Evolutionary conservation across 768 basidiomycete species (phyloP), one percentile per base, ranked within the genome.

Genomic region (Hebeloma cylindrosporum): DNA sequence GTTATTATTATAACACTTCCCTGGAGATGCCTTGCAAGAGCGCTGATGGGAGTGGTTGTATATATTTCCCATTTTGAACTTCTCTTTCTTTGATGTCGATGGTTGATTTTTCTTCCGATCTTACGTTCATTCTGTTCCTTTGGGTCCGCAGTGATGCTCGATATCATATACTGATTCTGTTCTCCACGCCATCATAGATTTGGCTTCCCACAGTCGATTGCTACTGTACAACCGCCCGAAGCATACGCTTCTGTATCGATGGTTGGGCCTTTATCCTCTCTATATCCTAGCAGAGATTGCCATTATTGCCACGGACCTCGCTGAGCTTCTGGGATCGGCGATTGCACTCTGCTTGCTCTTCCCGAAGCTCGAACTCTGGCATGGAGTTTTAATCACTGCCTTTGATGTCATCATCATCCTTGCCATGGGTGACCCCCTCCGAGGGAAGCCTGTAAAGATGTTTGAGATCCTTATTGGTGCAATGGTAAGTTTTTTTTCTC

Each of bases 321-420:
- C 88, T 7, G 90, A 93, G 61, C 70, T 93, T 11, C 67, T 93
- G 16, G 83, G 91, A 4, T 85, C 82, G 31, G 90, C 89, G 10
- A 90, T 92, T 40, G 89, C 85, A 0, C 69, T 93, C 33, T 80
- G 80, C 59, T 71, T 93, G 66, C 71, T 89, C 28, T 85, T 88
- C 58, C 87, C 85, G 0, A 60, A 59, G 18, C 70, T 89, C 5
- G 74, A 86, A 29, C 64, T 89, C 4, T 88, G 83, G 80, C 82
- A 78, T 3, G 77, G 81, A 9, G 83, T 88, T 6, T 64, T 89
- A 11, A 66, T 88, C 42, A 89, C 87, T 5, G 77, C 78, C 0
- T 63, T 70, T 17, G 87, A 89, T 55, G 85, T 89, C 23, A 56
- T 89, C 36, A 46, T 89, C 26, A 69, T 94, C 26, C 78, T 94